Base-by-base conservation (phyloP, 2,329 filamentous ascomycete species). In the Ilyonectria sp. region DNA sequence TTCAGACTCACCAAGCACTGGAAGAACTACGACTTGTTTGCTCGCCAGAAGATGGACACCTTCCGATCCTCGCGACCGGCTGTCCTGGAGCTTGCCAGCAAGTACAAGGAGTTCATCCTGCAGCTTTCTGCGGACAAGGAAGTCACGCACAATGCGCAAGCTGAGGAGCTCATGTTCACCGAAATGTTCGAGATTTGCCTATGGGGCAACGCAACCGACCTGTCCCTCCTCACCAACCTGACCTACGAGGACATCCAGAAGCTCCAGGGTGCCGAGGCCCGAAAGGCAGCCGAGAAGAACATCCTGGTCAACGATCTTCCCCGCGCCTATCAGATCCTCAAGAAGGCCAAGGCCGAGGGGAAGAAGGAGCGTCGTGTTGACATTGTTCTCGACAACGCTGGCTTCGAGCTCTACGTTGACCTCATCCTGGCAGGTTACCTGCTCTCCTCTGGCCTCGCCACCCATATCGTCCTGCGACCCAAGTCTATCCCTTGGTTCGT, bases 401-500 rank as follows among this genome's bases (percentile, higher is more conserved):
- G 96, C 6, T 99, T 99, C 78, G 96, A 99, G 85, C 88, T 99
- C 13, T 99, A 94, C 78, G 96, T 98, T 71, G 96, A 99, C 78
- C 87, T 99, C 10, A 91, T 98, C 64, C 87, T 99, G 2, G 95
- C 94, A 0, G 95, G 95, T 1, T 99, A 97, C 79, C 86, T 99
- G 15, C 86, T 99, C 7, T 91, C 94, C 0, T 87, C 94, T 0
- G 93, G 92, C 0, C 89, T 99, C 6, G 96, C 96, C 0, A 98
- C 95, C 0, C 90, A 90, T 26, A 87, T 99, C 15, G 91, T 98
- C 21, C 87, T 99, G 10, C 95, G 97, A 77, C 95, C 96, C 58
- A 99, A 99, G 83, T 92, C 91, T 23, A 95, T 99, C 65, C 96
- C 96, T 1, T 99, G 96, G 96, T 99, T 98, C 78, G 96, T 99